Conservation (phyloP, 495 filamentous ascomycete genomes). For the Talaromyces proteolyticus region DNA sequence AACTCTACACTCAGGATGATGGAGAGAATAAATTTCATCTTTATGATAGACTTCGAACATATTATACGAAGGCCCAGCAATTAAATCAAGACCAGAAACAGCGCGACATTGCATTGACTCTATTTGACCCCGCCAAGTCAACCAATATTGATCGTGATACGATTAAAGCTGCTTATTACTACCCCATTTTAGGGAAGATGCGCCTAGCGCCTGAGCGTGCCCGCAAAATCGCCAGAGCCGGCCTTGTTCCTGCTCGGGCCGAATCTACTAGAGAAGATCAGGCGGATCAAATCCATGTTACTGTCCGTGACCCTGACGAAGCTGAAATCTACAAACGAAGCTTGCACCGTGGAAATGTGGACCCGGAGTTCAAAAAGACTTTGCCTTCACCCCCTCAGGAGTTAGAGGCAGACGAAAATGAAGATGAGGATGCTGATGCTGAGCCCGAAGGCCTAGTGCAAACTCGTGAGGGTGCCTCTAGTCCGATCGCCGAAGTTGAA, state of each 20-base stretch:
- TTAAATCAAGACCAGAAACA: conserved; percentile 50
- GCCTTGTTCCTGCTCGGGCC: conserved; percentile 27
- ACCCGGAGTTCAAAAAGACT: conserved; percentile 35
- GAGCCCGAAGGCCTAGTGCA: not conserved
- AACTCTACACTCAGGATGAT: conserved; percentile 56
- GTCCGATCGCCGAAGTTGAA: not conserved
- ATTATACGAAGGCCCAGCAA: conserved; percentile 69
- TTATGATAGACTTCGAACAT: conserved; percentile 73
- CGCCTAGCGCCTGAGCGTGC: conserved; percentile 53
- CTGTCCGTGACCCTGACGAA: conserved; percentile 47
- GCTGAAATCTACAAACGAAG: conserved; percentile 44
- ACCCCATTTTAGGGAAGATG: conserved; percentile 72
- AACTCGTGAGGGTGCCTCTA: not conserved
- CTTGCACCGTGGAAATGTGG: conserved; percentile 34
- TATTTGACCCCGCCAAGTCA: conserved; percentile 53
- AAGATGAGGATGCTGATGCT: not conserved
- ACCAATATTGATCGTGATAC: conserved; percentile 16
- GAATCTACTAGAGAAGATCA: conserved; percentile 32
- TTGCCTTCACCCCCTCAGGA: conserved; percentile 30
- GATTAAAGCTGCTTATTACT: conserved; percentile 80
- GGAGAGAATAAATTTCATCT: conserved; percentile 50
- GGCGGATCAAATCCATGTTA: conserved; percentile 50
- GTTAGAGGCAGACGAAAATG: conserved; percentile 12
- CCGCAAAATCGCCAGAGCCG: conserved; percentile 42
- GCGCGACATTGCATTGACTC: conserved; percentile 52